Evolutionary conservation across 1,139 yeast species (phyloP), one percentile per base, ranked within the genome.

Genomic region (Candida labiduridarum): DNA sequence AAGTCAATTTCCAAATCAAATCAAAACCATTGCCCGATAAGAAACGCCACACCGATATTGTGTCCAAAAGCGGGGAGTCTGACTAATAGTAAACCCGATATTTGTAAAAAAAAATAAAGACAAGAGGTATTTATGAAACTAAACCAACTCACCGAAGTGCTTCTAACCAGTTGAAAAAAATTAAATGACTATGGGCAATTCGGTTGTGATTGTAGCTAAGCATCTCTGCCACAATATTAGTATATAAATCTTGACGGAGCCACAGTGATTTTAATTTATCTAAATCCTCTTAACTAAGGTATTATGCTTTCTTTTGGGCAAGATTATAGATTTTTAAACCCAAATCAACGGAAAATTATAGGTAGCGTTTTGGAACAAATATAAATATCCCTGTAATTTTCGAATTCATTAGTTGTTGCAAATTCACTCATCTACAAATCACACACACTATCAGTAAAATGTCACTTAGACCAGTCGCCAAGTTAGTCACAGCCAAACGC

Each of bases 401-500:
- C 15, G 9, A 9, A 12, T 29, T 12, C 36, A 10, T 6, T 31
- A 31, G 12, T 31, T 31, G 16, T n/a, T 11, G 35, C 6, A n/a
- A 31, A 11, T 10, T 31, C 14, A 2, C 12, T 31, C n/a, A 10
- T 11, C 35, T 31, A 16, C 2, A 15, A 1, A 36, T 2, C 3
- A 18, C 12, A 15, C 12, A 27, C 30, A 15, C 9, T 27, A 36
- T 9, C 18, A 36, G 16, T 30, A 42, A 31, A 12, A 43, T 43
- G 46, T 43, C 46, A 50, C 33, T 48, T 60, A 79, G 94, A 75
- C 68, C 85, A 11, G 78, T 89, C 53, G 67, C 78, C 41, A 84
- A 82, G 63, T 73, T 80, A 44, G 77, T 89, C 56, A 70, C 80
- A 52, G 94, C 95, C 27, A 62, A 79, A 47, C 91, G 89, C 61